These are phyloP conservation scores for Angomonas desouzai DNA, from an alignment of 208 protist species.

Conservation along the genomic window DNA sequence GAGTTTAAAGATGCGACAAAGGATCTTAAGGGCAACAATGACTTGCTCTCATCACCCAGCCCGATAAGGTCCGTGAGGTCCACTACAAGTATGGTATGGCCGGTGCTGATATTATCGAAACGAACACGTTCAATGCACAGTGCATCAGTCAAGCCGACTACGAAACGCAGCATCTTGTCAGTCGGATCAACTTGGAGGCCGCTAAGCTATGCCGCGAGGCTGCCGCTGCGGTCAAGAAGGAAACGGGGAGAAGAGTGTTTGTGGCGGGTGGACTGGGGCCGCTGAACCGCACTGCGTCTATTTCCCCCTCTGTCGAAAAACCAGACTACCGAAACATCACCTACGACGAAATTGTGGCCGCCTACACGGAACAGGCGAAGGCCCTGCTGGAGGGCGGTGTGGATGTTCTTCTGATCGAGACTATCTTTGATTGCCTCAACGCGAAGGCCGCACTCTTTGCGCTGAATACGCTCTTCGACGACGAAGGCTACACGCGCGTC, in stretches of 20 bases:
- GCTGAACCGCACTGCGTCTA: constrained; percentile 93
- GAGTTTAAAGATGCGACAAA: constrained; percentile 85
- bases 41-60: constrained; percentile 93
- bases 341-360: constrained; percentile 91
- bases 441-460: constrained; percentile 94
- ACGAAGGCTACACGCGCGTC: constrained; percentile 43
- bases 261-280: constrained; percentile 95
- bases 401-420: constrained; percentile 96
- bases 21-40: constrained; percentile 97
- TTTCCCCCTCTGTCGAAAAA: constrained; percentile 92
- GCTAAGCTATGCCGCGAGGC: constrained; percentile 67
- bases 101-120: constrained; percentile 95
- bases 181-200: constrained; percentile 81
- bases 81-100: constrained; percentile 91
- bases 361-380: constrained; percentile 89
- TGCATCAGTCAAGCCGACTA: constrained; percentile 95
- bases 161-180: constrained; percentile 79
- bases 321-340: constrained; percentile 91
- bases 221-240: constrained; percentile 29
- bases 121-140: constrained; percentile 96
- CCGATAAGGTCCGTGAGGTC: constrained; percentile 89
- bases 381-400: constrained; percentile 92
- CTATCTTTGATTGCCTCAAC: constrained; percentile 92
- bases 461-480: constrained; percentile 87
- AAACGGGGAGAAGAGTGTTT: constrained; percentile 64